These are phyloP conservation scores for Platanthera zijinensis DNA, from an alignment of 106 monocot genomes.

Conservation along the genomic window DNA sequence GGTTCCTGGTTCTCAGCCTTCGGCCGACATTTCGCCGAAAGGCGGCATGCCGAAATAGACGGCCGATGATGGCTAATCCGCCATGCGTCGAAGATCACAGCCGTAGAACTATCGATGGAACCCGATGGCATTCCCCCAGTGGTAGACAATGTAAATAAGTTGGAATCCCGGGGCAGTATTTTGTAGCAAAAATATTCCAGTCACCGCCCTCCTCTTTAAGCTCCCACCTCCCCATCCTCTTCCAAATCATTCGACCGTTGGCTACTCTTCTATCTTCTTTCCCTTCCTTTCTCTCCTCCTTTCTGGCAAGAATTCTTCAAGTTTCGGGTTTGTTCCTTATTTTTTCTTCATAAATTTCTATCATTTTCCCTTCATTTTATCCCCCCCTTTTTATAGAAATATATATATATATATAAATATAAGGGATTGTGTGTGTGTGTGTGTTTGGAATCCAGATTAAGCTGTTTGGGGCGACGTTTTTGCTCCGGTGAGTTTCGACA, in stretches of 20 bases:
- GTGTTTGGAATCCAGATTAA: no score
- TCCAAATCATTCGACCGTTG: slow-evolving; percentile 41
- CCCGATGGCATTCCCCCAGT: no score
- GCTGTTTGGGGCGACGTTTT: no score
- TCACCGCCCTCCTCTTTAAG: slow-evolving; percentile 4
- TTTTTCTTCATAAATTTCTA: neutral
- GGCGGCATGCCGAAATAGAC: neutral
- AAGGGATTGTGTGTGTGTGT: no score
- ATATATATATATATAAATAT: neutral
- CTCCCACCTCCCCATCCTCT: neutral
- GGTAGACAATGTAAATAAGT: neutral
- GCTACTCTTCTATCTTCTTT: neutral
- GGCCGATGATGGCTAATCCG: neutral
- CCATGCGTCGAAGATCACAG: neutral
- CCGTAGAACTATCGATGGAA: neutral
- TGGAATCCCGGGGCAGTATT: neutral
- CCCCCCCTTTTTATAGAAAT: neutral
- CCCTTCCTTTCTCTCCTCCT: neutral
- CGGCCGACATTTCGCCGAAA: neutral
- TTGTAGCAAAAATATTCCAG: neutral
- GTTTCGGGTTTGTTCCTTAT: neutral
- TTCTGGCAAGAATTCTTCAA: neutral
- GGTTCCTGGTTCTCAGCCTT: neutral
- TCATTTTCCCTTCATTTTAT: no score
- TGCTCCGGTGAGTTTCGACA: neutral